A percentile compares a stretch with the other conserved stretches of the same genome.
phyloP scores from a whole-genome alignment of 1,139 yeast genomes.

The Pneumocystis canis region DNA sequence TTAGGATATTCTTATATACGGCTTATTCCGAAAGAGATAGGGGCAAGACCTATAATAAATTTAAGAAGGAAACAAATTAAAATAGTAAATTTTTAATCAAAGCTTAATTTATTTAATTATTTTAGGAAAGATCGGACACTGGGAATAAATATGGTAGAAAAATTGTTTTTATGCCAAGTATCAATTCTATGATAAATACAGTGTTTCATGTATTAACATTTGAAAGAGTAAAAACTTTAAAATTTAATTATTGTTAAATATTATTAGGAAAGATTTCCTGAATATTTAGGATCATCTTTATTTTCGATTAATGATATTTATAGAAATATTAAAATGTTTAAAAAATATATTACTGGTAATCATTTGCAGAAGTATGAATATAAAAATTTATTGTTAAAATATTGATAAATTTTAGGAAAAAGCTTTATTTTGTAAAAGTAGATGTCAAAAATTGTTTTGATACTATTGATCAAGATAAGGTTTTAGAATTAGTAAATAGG shows the following conservation, averaged over 20 bases:
- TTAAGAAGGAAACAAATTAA: conserved; percentile 14
- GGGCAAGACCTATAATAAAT: conserved; percentile 20
- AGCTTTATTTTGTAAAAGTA: conserved; percentile 46
- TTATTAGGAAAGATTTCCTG: conserved; percentile 20
- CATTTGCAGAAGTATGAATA: neutral
- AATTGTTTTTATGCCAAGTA: conserved; percentile 5
- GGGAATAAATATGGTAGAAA: neutral
- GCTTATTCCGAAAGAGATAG: conserved; percentile 20
- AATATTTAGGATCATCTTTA: conserved; percentile 15
- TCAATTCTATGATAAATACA: conserved; percentile 9
- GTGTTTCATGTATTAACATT: conserved; percentile 6
- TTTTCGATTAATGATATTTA: conserved; percentile 7
- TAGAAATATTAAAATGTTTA: conserved; percentile 3
- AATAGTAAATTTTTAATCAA: neutral
- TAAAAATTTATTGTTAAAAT: conserved; percentile 11
- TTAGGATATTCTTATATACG: conserved; percentile 17
- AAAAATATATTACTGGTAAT: conserved; percentile 10
- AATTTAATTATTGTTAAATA: conserved; percentile 2
- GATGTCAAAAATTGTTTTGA: conserved; percentile 76
- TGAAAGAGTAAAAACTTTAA: neutral
- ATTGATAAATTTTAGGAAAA: conserved; percentile 22
- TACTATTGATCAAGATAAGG: conserved; percentile 23
- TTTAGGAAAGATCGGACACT: neutral
- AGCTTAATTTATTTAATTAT: neutral
- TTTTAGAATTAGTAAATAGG: conserved; percentile 7